These are phyloP conservation scores for Beauveria varroae DNA, from an alignment of 2,329 filamentous ascomycete genomes.

Conservation along the genomic window DNA sequence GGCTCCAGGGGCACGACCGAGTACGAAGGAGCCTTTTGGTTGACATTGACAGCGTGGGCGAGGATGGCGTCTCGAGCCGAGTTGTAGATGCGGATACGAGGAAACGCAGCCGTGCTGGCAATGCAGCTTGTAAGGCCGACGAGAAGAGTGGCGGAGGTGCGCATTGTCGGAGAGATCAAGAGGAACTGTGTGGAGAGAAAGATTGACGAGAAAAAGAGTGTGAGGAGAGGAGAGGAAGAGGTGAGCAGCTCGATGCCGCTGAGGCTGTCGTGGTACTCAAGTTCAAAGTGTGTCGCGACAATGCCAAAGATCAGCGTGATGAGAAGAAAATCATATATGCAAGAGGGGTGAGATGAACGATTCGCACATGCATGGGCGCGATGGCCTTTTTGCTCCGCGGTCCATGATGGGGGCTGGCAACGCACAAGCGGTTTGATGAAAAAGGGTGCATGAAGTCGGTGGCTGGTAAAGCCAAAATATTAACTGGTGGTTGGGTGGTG, in stretches of 20 bases:
- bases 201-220: background rate
- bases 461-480: conserved; percentile 3
- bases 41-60: background rate
- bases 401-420: background rate
- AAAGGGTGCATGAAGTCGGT: background rate
- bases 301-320: background rate
- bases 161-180: conserved; percentile 19
- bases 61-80: conserved; percentile 1
- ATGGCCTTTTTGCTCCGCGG: conserved; percentile 7
- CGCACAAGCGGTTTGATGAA: background rate
- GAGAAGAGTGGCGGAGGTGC: conserved; percentile 21
- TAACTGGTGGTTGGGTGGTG: conserved; percentile 5
- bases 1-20: conserved; percentile 33
- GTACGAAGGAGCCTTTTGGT: conserved; percentile 25
- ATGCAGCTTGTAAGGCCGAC: conserved; percentile 23
- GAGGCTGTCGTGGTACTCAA: background rate
- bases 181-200: background rate
- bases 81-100: conserved; percentile 18
- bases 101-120: conserved; percentile 21
- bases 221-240: too few relatives aligned
- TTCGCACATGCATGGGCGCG: conserved; percentile 1
- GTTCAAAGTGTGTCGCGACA: background rate
- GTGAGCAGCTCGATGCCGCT: background rate
- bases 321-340: background rate
- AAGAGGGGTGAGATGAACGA: background rate